These are phyloP conservation scores for Euclidium syriacum DNA, from an alignment of 345 rosid species.

Conservation along the genomic window DNA sequence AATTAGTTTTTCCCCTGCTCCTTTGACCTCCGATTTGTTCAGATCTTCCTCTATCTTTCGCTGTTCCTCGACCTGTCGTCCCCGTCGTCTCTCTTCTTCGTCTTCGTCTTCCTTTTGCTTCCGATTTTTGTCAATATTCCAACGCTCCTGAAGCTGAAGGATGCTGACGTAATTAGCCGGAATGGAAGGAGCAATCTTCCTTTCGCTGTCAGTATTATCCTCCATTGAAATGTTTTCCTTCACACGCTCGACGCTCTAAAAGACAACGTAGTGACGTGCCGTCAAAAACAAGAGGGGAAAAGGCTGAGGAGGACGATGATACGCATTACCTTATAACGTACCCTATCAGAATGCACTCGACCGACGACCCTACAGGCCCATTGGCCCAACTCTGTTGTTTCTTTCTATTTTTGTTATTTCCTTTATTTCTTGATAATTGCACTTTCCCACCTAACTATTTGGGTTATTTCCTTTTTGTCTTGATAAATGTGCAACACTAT, in stretches of 20 bases:
- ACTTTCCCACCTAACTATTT: no score
- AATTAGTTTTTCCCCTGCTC: background rate
- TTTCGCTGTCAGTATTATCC: background rate
- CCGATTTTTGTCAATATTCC: constrained; percentile 14
- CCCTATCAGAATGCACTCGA: no score
- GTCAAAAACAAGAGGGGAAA: no score
- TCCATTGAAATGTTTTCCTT: background rate
- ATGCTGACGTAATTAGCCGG: constrained; percentile 26
- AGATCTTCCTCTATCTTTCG: background rate
- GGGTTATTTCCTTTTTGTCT: no score
- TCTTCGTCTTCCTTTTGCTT: constrained; percentile 19
- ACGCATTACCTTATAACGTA: no score
- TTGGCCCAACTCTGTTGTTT: no score
- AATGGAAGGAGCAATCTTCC: background rate
- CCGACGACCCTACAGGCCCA: no score
- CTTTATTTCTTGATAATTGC: no score
- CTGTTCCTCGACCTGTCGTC: constrained; percentile 3
- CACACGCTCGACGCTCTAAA: background rate
- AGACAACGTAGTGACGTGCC: no score
- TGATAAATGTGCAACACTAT: no score
- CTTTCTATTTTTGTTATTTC: no score
- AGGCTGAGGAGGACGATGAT: no score
- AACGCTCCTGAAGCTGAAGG: constrained; percentile 22
- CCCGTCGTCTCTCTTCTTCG: constrained; percentile 6
- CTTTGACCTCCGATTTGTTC: background rate